phyloP scores from a whole-genome alignment of 2,329 filamentous ascomycete genomes.

The Chrysoporthe cubensis region DNA sequence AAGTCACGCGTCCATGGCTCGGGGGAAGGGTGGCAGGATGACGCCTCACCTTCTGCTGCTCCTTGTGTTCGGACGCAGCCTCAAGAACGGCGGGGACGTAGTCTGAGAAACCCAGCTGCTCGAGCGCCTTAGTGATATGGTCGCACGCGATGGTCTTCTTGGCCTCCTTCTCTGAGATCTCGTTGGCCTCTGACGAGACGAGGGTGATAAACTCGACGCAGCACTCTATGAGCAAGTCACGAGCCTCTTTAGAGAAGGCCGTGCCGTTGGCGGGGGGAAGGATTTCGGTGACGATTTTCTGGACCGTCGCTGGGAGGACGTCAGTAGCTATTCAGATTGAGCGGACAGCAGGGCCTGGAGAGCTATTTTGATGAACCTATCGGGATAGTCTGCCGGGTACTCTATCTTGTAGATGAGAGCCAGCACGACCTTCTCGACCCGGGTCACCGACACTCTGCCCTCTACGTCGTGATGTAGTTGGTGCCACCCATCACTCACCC shows the following conservation, averaged over 20 bases:
- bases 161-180: conserved; percentile 97
- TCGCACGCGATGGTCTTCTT: conserved; percentile 99
- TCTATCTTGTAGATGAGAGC: background rate
- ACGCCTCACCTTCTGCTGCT: conserved; percentile 77
- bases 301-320: conserved; percentile 61
- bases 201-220: conserved; percentile 99
- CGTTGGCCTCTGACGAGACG: conserved; percentile 97
- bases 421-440: background rate
- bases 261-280: conserved; percentile 75
- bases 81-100: conserved; percentile 88
- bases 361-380: too few species aligned
- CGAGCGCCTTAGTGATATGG: conserved; percentile 93
- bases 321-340: conserved; percentile 1
- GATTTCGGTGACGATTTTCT: conserved; percentile 92
- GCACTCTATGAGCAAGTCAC: conserved; percentile 95
- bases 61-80: conserved; percentile 89
- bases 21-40: background rate
- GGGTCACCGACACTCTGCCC: background rate
- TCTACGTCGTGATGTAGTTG: background rate
- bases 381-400: background rate
- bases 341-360: background rate
- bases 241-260: conserved; percentile 91
- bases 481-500: conserved; percentile 47
- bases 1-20: background rate
- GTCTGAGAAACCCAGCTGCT: conserved; percentile 88